These are phyloP conservation scores for Trichoderma koningii DNA, from an alignment of 2,329 filamentous ascomycete species.

Conservation along the genomic window DNA sequence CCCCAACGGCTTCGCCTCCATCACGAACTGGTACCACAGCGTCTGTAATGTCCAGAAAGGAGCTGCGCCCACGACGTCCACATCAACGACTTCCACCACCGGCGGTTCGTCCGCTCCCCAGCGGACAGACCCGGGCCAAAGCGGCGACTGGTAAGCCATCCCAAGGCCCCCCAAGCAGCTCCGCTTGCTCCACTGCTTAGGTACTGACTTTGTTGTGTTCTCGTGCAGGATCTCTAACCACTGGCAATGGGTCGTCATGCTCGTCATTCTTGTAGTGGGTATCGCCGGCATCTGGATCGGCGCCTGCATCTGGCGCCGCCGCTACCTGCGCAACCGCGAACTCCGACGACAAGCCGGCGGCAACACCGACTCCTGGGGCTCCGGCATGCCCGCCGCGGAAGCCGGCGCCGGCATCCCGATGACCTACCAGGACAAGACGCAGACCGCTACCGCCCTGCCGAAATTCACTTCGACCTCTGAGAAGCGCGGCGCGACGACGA, in stretches of 20 bases:
- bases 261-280: constrained; percentile 71
- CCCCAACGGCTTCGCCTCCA: constrained; percentile 51
- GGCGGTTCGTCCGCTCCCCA: constrained; percentile 25
- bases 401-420: constrained; percentile 34
- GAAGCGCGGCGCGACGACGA: constrained; percentile 23
- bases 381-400: constrained; percentile 33
- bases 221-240: constrained; percentile 64
- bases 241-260: constrained; percentile 80
- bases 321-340: constrained; percentile 71
- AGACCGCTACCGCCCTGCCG: not conserved
- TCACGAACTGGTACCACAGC: constrained; percentile 70
- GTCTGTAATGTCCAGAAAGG: constrained; percentile 57
- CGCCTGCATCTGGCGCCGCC: constrained; percentile 70
- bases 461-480: constrained; percentile 19
- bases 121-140: constrained; percentile 33
- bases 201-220: not conserved
- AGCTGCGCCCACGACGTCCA: constrained; percentile 24
- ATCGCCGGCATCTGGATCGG: constrained; percentile 68
- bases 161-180: not conserved
- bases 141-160: constrained; percentile 51
- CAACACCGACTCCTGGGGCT: constrained; percentile 42
- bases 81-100: constrained; percentile 28
- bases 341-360: constrained; percentile 47
- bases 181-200: not conserved
- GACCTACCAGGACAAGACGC: constrained; percentile 28